Evolutionary conservation across 179 eudicot genomes (phyloP).

Genomic region (Sideroxylon spinosum): DNA sequence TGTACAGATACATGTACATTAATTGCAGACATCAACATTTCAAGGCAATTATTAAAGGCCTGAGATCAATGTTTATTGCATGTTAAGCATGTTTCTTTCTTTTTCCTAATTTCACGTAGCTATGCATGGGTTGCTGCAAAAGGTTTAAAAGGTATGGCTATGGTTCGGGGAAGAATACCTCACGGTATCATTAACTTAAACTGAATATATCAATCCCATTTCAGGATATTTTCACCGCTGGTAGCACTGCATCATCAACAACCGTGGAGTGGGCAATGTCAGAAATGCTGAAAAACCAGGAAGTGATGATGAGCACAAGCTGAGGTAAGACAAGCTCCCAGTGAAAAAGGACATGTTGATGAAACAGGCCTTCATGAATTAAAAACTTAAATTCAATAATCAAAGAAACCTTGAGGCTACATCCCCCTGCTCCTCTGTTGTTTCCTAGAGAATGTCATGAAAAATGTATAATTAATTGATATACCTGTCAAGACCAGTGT

Average conservation of each 20-base stretch:
- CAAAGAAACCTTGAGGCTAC: conserved; percentile 16
- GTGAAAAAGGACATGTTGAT: neutral
- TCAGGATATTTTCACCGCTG: conserved; percentile 9
- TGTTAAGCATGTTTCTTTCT: too few relatives aligned
- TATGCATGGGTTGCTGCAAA: too few relatives aligned
- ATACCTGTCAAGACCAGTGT: conserved; percentile 18
- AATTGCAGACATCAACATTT: too few relatives aligned
- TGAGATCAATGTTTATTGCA: too few relatives aligned
- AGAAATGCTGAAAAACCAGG: neutral
- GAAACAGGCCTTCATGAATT: neutral
- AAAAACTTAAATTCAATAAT: neutral
- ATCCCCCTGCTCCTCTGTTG: conserved; percentile 10
- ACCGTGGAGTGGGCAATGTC: conserved; percentile 9
- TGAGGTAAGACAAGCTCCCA: neutral
- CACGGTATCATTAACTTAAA: too few relatives aligned
- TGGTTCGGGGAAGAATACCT: too few relatives aligned
- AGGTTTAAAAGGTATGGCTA: too few relatives aligned
- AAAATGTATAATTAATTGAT: neutral
- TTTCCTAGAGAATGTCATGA: neutral
- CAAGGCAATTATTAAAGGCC: too few relatives aligned
- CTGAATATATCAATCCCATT: too few relatives aligned
- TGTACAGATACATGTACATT: too few relatives aligned
- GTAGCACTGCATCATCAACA: conserved; percentile 9
- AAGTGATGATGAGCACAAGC: conserved; percentile 13
- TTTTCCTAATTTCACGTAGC: too few relatives aligned